Evolutionary conservation across 495 filamentous ascomycete genomes (phyloP).

Genomic region (Aspergillus sclerotioniger): DNA sequence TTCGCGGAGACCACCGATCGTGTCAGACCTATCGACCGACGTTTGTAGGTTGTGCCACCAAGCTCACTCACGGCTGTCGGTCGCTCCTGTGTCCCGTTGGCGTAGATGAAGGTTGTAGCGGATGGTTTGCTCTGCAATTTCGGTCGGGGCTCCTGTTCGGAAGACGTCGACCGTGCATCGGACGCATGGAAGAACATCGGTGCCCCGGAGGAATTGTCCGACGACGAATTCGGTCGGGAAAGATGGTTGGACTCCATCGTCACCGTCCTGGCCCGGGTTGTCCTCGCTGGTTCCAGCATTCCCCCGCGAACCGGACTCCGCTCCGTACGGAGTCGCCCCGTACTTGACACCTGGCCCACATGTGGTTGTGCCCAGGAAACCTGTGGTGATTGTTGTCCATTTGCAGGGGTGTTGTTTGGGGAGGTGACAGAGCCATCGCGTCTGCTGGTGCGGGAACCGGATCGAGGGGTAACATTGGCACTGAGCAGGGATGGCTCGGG

Average conservation of each 20-base stretch:
- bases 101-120: slow-evolving; percentile 57
- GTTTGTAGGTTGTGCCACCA: slow-evolving; percentile 24
- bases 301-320: slow-evolving; percentile 38
- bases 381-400: slow-evolving; percentile 31
- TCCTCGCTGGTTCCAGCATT: slow-evolving; percentile 32
- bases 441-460: slow-evolving; percentile 62
- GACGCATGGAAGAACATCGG: slow-evolving; percentile 77
- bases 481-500: slow-evolving; percentile 51
- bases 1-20: slow-evolving; percentile 31
- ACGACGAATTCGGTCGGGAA: slow-evolving; percentile 34
- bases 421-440: slow-evolving; percentile 63
- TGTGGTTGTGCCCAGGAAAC: slow-evolving; percentile 32
- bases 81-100: slow-evolving; percentile 48
- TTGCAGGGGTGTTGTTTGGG: slow-evolving; percentile 55
- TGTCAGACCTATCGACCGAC: slow-evolving; percentile 37
- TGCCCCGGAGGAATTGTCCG: slow-evolving; percentile 29
- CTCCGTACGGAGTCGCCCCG: slow-evolving; percentile 32
- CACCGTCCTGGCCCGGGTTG: slow-evolving; percentile 37
- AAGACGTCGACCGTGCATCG: slow-evolving; percentile 53
- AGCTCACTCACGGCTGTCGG: slow-evolving; percentile 22
- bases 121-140: slow-evolving; percentile 30
- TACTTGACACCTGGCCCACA: slow-evolving; percentile 25
- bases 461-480: slow-evolving; percentile 71
- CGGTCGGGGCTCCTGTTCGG: slow-evolving; percentile 29
- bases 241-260: slow-evolving; percentile 28